Evolutionary conservation across 352 stramenopile species (phyloP).

Genomic region (Phytophthora pinifolia): DNA sequence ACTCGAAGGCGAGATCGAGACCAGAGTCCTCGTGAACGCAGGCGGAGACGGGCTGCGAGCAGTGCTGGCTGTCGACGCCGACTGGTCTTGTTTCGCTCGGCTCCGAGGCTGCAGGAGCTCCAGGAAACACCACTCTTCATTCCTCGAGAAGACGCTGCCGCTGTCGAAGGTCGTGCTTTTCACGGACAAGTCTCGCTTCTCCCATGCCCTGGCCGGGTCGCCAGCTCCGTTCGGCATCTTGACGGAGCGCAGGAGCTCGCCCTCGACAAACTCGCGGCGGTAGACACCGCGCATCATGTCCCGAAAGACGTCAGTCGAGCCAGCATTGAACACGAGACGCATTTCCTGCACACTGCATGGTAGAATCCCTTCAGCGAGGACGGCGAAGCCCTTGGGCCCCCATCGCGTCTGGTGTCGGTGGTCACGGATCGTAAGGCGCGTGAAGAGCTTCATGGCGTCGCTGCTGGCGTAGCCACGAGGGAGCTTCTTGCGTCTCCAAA

Average conservation of each 20-base stretch:
- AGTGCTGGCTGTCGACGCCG: slow-evolving; percentile 16
- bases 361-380: slow-evolving; percentile 34
- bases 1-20: slow-evolving; percentile 25
- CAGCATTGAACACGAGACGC: slow-evolving; percentile 35
- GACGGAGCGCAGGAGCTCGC: too few species aligned
- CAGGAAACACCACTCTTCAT: slow-evolving; percentile 47
- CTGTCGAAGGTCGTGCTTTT: slow-evolving; percentile 44
- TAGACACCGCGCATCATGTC: slow-evolving; percentile 43
- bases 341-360: slow-evolving; percentile 44
- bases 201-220: slow-evolving; percentile 20
- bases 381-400: slow-evolving; percentile 31
- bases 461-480: too few species aligned
- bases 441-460: too few species aligned
- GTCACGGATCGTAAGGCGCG: slow-evolving; percentile 20
- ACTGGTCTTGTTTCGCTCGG: slow-evolving; percentile 28
- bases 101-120: slow-evolving; percentile 37
- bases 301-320: slow-evolving; percentile 29
- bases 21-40: slow-evolving; percentile 37
- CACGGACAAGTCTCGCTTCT: slow-evolving; percentile 30
- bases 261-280: too few species aligned
- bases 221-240: slow-evolving; percentile 15
- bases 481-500: too few species aligned
- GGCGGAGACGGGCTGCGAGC: slow-evolving; percentile 4
- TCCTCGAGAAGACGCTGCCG: slow-evolving; percentile 35
- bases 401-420: slow-evolving; percentile 33